These are phyloP conservation scores for Scedosporium boydii DNA, from an alignment of 2,329 filamentous ascomycete genomes.

Conservation along the genomic window DNA sequence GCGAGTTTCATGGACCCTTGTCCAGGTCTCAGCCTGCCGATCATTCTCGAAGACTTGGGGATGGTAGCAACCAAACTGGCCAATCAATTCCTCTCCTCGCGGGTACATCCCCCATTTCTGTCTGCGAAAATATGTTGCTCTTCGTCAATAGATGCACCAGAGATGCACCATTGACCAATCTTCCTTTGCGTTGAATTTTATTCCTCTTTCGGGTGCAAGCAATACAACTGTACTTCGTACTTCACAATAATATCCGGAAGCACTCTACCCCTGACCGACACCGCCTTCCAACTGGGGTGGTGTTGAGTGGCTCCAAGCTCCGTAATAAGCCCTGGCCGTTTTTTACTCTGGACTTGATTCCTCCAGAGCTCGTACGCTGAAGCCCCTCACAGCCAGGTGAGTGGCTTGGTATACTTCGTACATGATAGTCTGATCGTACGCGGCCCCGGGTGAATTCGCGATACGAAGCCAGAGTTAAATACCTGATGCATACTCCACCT, in stretches of 20 bases:
- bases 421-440: background rate
- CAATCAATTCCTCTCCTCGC: background rate
- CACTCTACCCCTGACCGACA: background rate
- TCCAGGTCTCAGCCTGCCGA: constrained; percentile 3
- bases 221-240: background rate
- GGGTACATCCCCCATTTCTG: too few relatives aligned
- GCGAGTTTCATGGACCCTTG: constrained; percentile 5
- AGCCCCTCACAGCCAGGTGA: background rate
- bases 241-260: background rate
- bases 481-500: background rate
- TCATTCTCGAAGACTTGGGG: background rate
- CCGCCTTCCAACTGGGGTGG: background rate
- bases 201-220: background rate
- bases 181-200: background rate
- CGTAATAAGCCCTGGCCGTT: background rate
- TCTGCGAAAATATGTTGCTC: background rate
- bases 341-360: background rate
- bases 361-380: background rate
- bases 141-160: background rate
- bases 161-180: background rate
- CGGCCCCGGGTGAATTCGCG: background rate
- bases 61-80: too few relatives aligned
- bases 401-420: background rate
- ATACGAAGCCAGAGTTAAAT: background rate
- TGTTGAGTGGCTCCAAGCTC: background rate